Conservation (phyloP, 1,284 basidiomycete species). For the Heterobasidion irregulare region DNA sequence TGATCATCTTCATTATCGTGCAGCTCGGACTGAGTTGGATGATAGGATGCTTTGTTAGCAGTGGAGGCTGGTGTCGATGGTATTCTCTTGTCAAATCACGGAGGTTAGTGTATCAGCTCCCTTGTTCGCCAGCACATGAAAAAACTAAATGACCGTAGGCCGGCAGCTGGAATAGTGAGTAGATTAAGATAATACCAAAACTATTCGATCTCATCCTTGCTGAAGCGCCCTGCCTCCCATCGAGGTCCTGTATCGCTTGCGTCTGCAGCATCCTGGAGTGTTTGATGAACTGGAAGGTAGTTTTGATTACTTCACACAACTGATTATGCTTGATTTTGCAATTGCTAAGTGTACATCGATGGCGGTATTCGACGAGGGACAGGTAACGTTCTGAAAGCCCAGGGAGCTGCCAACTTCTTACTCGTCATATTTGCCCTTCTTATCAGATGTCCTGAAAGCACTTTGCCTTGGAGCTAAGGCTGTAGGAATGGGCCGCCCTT, state of each 20-base stretch:
- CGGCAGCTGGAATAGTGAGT: conserved; percentile 77
- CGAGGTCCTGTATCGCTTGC: conserved; percentile 70
- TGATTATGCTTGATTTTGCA: neutral
- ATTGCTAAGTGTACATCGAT: conserved; percentile 73
- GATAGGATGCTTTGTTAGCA: conserved; percentile 77
- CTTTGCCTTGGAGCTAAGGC: conserved; percentile 86
- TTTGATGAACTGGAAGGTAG: conserved; percentile 63
- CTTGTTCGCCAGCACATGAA: neutral
- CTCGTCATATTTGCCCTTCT: neutral
- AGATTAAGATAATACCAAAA: neutral
- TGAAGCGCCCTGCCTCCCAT: conserved; percentile 59
- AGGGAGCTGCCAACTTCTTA: too few species aligned
- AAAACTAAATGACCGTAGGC: conserved; percentile 26
- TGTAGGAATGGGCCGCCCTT: conserved; percentile 84
- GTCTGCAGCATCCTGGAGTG: conserved; percentile 66
- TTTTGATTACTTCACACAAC: neutral
- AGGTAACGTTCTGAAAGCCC: conserved; percentile 28
- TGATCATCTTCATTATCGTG: neutral
- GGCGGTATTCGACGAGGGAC: conserved; percentile 84
- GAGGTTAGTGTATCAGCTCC: conserved; percentile 45
- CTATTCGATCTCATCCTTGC: neutral
- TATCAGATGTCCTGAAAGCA: conserved; percentile 78
- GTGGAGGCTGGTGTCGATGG: conserved; percentile 83
- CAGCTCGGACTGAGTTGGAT: neutral
- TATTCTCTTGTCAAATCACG: conserved; percentile 88